Conservation (phyloP, 345 rosid species). For the Eucalyptus curtisii region DNA sequence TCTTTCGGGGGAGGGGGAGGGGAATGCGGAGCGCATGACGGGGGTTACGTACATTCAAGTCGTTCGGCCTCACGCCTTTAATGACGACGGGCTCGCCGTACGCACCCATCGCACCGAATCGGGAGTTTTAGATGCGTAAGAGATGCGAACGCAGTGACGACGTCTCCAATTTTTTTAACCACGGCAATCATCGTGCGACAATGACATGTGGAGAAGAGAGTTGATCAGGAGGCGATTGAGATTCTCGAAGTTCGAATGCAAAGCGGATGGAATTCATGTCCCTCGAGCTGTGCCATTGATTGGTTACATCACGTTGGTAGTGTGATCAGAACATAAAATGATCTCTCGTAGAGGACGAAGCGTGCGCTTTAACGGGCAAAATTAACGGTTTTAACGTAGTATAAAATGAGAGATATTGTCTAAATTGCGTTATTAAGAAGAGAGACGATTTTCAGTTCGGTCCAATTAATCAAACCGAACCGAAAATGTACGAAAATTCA, state of each 20-base stretch:
- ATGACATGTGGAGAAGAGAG: rapidly evolving
- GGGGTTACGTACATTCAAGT: background rate
- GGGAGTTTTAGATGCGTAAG: background rate
- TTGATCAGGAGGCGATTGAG: background rate
- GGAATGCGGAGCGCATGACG: background rate
- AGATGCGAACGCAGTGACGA: background rate
- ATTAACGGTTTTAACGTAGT: too few species aligned
- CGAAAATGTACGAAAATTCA: too few species aligned
- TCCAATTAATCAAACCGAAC: too few species aligned
- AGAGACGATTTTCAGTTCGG: rapidly evolving
- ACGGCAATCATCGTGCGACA: rapidly evolving
- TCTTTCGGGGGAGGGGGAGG: background rate
- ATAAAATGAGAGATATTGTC: too few species aligned
- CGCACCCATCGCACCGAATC: background rate
- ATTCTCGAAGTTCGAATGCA: background rate
- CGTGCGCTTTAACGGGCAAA: background rate
- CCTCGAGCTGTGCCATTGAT: background rate
- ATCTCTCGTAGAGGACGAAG: background rate
- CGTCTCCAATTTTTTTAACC: background rate
- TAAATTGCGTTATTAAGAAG: too few species aligned
- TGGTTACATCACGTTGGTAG: background rate
- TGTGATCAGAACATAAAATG: background rate
- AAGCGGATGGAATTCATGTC: background rate
- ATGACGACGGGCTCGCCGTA: background rate
- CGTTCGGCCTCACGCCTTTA: background rate